Evolutionary conservation across 2,329 filamentous ascomycete genomes (phyloP).

Genomic region (Whalleya microplaca): DNA sequence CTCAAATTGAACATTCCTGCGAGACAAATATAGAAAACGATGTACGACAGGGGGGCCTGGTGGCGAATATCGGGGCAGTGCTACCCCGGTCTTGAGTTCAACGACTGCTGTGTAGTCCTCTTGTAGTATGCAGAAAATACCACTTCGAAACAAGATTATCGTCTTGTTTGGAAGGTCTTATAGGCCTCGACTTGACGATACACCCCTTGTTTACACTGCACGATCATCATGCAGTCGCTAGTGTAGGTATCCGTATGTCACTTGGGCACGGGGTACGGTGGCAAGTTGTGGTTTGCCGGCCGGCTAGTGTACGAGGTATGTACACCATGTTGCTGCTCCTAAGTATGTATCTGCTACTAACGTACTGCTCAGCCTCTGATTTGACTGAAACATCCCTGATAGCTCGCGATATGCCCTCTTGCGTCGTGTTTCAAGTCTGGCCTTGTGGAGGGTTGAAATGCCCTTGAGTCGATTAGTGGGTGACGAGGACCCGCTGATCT

Average conservation of each 20-base stretch:
- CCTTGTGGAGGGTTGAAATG: neutral
- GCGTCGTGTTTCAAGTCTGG: neutral
- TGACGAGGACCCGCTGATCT: neutral
- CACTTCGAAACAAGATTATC: neutral
- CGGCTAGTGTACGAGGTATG: neutral
- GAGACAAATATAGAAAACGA: neutral
- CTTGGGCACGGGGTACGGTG: neutral
- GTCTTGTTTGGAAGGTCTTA: neutral
- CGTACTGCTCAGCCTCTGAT: neutral
- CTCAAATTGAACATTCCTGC: neutral
- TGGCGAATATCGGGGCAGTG: neutral
- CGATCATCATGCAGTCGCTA: neutral
- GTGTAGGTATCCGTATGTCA: neutral
- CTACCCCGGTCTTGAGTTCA: neutral
- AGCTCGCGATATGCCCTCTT: neutral
- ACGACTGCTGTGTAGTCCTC: neutral
- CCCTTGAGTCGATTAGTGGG: neutral
- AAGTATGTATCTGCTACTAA: neutral
- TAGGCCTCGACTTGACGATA: neutral
- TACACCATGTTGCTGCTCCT: neutral
- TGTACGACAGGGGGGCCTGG: neutral
- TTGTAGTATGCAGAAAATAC: neutral
- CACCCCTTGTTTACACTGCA: neutral
- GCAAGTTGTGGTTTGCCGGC: neutral
- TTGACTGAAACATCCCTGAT: neutral